Conservation (phyloP, 169 alveolate genomes). For the Cryptosporidium sp. region DNA sequence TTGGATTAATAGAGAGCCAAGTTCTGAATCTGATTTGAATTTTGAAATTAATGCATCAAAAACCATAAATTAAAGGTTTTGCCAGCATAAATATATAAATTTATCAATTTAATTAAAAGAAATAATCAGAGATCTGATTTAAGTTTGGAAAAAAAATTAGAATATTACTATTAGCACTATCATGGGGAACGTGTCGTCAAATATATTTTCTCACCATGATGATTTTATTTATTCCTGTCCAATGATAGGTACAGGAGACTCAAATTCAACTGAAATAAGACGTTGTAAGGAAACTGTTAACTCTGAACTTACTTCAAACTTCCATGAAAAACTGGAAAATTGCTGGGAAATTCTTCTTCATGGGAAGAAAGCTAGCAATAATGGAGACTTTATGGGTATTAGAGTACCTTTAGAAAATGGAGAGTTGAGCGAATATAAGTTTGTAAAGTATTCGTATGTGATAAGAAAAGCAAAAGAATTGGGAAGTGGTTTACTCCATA, state of each 20-base stretch:
- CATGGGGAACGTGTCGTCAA: constrained; percentile 56
- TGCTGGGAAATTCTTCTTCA: constrained; percentile 69
- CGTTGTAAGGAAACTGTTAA: background rate
- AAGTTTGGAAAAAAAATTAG: too few relatives aligned
- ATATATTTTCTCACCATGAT: background rate
- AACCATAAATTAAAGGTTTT: background rate
- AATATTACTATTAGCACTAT: background rate
- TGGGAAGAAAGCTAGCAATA: constrained; percentile 54
- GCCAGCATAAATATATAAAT: too few relatives aligned
- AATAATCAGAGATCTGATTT: too few relatives aligned
- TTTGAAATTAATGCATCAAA: background rate
- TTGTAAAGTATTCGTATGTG: constrained; percentile 32
- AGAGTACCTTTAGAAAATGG: constrained; percentile 25
- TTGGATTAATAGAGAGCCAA: background rate
- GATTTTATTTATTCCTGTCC: constrained; percentile 46
- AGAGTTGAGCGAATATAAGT: constrained; percentile 24
- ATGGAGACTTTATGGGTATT: constrained; percentile 30
- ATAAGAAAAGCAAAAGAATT: constrained; percentile 42
- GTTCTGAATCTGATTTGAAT: background rate
- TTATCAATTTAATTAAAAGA: too few relatives aligned
- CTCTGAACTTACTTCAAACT: constrained; percentile 34
- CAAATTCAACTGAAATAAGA: constrained; percentile 45
- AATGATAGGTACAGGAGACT: constrained; percentile 42
- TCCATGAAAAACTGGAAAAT: constrained; percentile 21
- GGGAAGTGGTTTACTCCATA: constrained; percentile 52